phyloP scores from a whole-genome alignment of 345 rosid species.

The Syzygium oleosum region DNA sequence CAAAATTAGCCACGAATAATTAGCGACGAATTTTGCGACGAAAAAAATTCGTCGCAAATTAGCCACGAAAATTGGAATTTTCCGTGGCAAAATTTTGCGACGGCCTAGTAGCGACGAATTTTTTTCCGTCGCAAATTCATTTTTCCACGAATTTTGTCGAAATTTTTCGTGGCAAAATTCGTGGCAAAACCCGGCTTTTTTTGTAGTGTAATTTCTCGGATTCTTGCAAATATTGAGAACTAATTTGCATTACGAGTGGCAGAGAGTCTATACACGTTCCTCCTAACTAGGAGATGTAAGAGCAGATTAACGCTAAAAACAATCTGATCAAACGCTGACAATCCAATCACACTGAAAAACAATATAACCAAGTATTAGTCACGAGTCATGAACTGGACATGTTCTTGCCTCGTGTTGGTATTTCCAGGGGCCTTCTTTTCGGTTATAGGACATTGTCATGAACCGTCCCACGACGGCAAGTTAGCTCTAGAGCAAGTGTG shows the following conservation, averaged over 20 bases:
- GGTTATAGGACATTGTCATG: neutral
- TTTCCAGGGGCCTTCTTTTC: neutral
- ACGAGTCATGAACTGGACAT: neutral
- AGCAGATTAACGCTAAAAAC: neutral
- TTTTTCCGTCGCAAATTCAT: too few species aligned
- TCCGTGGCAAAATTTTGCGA: too few species aligned
- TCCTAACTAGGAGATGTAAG: too few species aligned
- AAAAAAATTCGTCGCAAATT: too few species aligned
- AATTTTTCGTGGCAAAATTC: too few species aligned
- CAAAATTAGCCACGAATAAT: too few species aligned
- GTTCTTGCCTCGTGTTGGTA: neutral
- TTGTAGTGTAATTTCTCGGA: neutral
- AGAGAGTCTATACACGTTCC: too few species aligned
- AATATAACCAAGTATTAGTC: neutral
- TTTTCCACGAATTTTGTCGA: too few species aligned
- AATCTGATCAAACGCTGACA: neutral
- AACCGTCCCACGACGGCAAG: neutral
- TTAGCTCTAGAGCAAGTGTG: neutral
- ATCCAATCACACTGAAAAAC: too few species aligned
- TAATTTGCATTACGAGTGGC: neutral
- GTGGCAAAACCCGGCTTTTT: neutral
- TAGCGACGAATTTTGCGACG: too few species aligned
- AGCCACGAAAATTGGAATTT: too few species aligned
- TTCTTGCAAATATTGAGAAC: neutral
- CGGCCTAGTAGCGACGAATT: too few species aligned